Conservation (phyloP, 306 rosid genomes). For the Prunus armeniaca region DNA sequence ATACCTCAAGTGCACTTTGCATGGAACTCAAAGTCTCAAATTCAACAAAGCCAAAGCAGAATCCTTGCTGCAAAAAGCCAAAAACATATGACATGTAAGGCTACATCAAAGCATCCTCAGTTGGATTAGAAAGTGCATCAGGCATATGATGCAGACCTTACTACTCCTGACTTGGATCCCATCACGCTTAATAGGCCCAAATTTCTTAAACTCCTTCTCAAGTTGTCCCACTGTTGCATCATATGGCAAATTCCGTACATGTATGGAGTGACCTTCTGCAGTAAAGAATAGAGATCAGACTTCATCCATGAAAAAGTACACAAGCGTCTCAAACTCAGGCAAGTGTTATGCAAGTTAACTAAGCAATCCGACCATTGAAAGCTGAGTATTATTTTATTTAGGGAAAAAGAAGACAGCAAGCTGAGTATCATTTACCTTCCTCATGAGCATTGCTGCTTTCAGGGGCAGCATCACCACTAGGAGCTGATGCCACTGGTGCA, state of each 20-base stretch:
- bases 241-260: conserved; percentile 80
- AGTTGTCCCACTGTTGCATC: conserved; percentile 89
- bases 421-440: conserved; percentile 56
- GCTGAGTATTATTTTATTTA: background rate
- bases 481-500: conserved; percentile 46
- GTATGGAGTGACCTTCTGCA: conserved; percentile 95
- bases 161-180: conserved; percentile 99
- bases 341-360: background rate
- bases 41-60: conserved; percentile 97
- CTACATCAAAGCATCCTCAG: conserved; percentile 25
- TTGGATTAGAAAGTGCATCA: conserved; percentile 1
- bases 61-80: conserved; percentile 74
- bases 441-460: conserved; percentile 69
- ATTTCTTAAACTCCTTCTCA: conserved; percentile 78
- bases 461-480: conserved; percentile 54
- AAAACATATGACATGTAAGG: conserved; percentile 27
- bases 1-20: conserved; percentile 88
- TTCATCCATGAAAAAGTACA: background rate
- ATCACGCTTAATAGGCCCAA: conserved; percentile 83
- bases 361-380: background rate
- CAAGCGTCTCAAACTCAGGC: background rate
- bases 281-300: conserved; percentile 10
- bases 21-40: conserved; percentile 69
- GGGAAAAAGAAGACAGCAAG: background rate
- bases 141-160: conserved; percentile 38